Base-by-base conservation (phyloP, 2,329 filamentous ascomycete genomes). In the Mycogone perniciosa region DNA sequence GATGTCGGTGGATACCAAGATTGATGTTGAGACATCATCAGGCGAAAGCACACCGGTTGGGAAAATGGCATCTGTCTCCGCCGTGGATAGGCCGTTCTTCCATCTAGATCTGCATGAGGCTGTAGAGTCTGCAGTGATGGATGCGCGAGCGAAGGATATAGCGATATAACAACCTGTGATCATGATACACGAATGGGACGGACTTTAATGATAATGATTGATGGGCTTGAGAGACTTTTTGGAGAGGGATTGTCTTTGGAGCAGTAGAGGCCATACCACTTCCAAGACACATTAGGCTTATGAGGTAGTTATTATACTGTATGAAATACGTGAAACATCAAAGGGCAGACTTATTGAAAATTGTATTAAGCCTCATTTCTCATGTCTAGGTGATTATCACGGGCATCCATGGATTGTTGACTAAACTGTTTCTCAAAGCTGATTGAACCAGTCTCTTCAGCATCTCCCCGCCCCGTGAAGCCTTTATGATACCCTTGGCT, bases 81-180 rank as follows among this genome's bases (percentile, higher is more conserved):
- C 68, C 1, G 66, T 72, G 11, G 71, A 76, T 50, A 62, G 73
- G 45, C 75, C 75, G 0, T 76, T 71, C 53, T 76, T 77, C 62
- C 75, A 77, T 44, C 54, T 71, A 4, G 73, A 77, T 54, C 60
- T 77, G 11, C 59, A 65, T 26, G 70, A 70, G 13, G 73, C 73
- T 6, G 64, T 76, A 5, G 66, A 70, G 33, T 61, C 63, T 3
- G 68, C 67, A 0, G 62, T 68, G 8, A 46, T 56, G 11, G 61
- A 64, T 49, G 62, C 61, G 2, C 50, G 48, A 11, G 54, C 51
- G 11, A 64, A 59, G 39, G 63, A 65, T 31, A 33, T 26, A 11
- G 5, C 20, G 20, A 31, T 29, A 26, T 43, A n/a, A 29, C 7
- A 20, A 3, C 20, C 20, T 20, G 20, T 20, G 20, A 20, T 20